phyloP scores from a whole-genome alignment of 257 asterid genomes.

The Petunia axillaris region DNA sequence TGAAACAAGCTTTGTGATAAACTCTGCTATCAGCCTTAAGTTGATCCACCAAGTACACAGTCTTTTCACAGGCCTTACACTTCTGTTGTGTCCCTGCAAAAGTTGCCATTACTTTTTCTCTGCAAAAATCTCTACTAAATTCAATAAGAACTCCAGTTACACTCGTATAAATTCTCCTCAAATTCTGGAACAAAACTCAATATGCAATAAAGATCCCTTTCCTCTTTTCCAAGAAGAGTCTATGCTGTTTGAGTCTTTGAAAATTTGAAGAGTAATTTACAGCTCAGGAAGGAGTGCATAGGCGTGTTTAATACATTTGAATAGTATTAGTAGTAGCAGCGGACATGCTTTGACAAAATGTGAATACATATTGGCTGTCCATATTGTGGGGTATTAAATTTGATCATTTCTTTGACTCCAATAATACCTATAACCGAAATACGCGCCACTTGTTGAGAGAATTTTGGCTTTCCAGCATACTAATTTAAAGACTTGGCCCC shows the following conservation, averaged over 20 bases:
- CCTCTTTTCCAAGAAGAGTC: not conserved
- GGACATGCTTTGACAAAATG: slow-evolving; percentile 25
- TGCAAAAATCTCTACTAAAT: not conserved
- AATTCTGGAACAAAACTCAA: not conserved
- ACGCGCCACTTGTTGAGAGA: not conserved
- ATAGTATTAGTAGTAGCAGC: not conserved
- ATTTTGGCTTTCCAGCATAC: not conserved
- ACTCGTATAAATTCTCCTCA: not conserved
- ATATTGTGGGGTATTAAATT: slow-evolving; percentile 27
- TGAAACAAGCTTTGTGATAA: slow-evolving; percentile 42
- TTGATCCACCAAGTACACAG: slow-evolving; percentile 46
- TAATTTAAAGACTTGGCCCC: too few species aligned
- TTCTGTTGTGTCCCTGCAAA: slow-evolving; percentile 44
- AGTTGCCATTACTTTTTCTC: slow-evolving; percentile 32
- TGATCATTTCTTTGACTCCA: not conserved
- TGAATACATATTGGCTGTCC: slow-evolving; percentile 30
- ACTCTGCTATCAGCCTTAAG: slow-evolving; percentile 40
- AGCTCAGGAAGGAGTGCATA: slow-evolving; percentile 25
- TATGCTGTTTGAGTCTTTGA: not conserved
- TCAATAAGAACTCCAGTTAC: not conserved
- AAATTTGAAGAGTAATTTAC: slow-evolving; percentile 24
- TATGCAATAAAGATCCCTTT: not conserved
- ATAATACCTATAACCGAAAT: not conserved
- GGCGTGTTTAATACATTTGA: slow-evolving; percentile 25
- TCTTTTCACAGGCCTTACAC: slow-evolving; percentile 44